Evolutionary conservation across 192 early-diverging fungal genomes (phyloP).

Genomic region (Coemansia sp.): DNA sequence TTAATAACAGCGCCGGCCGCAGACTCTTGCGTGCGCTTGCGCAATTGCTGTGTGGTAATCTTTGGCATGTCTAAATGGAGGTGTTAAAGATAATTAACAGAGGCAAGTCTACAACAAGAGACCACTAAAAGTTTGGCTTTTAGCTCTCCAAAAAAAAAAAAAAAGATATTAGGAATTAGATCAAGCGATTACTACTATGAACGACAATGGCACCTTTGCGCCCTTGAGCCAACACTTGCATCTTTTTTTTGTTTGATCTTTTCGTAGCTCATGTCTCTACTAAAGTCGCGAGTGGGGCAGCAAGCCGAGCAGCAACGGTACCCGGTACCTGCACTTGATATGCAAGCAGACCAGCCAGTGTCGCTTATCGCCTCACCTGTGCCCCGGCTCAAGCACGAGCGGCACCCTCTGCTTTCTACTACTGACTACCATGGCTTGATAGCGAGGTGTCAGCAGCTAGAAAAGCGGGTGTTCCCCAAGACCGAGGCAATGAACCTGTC

Average conservation of each 20-base stretch:
- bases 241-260: not conserved
- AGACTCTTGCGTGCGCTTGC: slow-evolving; percentile 53
- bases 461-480: slow-evolving; percentile 31
- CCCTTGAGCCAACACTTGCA: not conserved
- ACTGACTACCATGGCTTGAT: slow-evolving; percentile 8
- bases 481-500: slow-evolving; percentile 27
- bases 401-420: slow-evolving; percentile 1
- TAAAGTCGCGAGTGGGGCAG: not conserved
- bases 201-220: too few relatives aligned
- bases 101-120: not conserved
- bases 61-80: slow-evolving; percentile 45
- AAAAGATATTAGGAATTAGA: not conserved
- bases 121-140: not conserved
- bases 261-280: not conserved
- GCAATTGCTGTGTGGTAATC: slow-evolving; percentile 56
- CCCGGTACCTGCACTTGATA: not conserved
- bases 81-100: not conserved
- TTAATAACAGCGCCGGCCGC: slow-evolving; percentile 40
- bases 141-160: not conserved
- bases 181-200: not conserved
- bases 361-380: slow-evolving; percentile 11
- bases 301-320: not conserved
- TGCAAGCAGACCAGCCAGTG: not conserved
- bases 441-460: slow-evolving; percentile 27
- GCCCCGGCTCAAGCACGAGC: slow-evolving; percentile 11